Evolutionary conservation across 306 rosid species (phyloP), one percentile per base, ranked within the genome.

Genomic region (Phaseolus lunatus): DNA sequence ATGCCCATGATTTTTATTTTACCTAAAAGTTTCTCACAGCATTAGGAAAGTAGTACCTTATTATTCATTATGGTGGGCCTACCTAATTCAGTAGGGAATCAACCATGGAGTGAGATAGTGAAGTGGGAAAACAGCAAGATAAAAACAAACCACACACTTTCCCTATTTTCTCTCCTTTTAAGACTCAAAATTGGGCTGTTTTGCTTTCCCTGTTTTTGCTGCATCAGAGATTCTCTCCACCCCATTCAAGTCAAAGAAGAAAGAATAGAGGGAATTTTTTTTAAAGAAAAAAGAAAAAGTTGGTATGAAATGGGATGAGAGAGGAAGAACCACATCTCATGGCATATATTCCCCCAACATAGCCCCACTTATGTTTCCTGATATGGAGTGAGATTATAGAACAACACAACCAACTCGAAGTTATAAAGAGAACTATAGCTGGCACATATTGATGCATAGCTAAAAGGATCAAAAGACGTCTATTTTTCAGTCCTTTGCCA

Each of bases 121-220:
- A 75, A 74, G 87, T 78, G 86, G 84, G 86, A 87, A 92, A 90
- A 87, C 95, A 90, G 75, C 82, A 84, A 84, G 89, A 89, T 86
- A 96, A 93, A 89, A 96, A 96, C 96, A 93, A 93, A 91, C 89
- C 89, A 88, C 88, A 84, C 93, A 88, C 97, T 91, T 93, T 88
- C 83, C 86, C 75, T 90, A 85, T 88, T 88, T 89, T 91, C 99
- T 91, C 93, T 87, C 85, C 98, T 96, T 96, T 89, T 86, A 81
- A 91, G 97, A 77, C 96, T 78, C 84, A 78, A 85, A 83, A 84
- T 88, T 86, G 85, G 86, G 81, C 81, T 77, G 83, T 89, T 79
- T 71, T 86, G 88, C 87, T 89, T 89, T 89, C 88, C 88, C 82
- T 80, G 80, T 82, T 88, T 78, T 85, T 85, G 87, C 85, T 84